A percentile compares a stretch with the other conserved stretches of the same genome.
Evolutionary conservation across 352 stramenopile species (phyloP).

Genomic region (Globisporangium nagaii): DNA sequence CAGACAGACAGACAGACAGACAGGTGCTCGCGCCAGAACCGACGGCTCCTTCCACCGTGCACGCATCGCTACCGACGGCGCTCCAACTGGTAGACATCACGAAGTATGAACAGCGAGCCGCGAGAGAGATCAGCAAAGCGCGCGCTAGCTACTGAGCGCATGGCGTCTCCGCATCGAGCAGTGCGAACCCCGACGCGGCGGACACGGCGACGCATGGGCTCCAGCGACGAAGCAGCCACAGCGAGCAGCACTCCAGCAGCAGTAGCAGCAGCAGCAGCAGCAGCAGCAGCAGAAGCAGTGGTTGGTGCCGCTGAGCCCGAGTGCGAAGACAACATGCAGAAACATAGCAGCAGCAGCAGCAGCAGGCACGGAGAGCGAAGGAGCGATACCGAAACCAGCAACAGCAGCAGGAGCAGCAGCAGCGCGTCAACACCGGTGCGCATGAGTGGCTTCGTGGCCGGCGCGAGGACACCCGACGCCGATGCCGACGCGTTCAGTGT

Average conservation of each 20-base stretch:
- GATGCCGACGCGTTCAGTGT: constrained; percentile 36
- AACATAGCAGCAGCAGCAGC: not conserved
- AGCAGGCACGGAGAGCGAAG: not conserved
- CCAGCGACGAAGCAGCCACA: not conserved
- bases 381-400: constrained; percentile 8
- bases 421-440: constrained; percentile 8
- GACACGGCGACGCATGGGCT: constrained; percentile 10
- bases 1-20: not conserved
- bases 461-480: constrained; percentile 14
- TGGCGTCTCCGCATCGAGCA: not conserved
- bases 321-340: constrained; percentile 9
- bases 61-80: no score
- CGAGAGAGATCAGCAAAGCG: constrained; percentile 10
- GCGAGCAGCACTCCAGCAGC: not conserved
- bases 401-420: constrained; percentile 14
- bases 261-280: not conserved
- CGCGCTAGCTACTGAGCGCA: not conserved
- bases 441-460: constrained; percentile 8
- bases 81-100: no score
- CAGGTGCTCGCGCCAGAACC: not conserved
- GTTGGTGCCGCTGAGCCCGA: constrained; percentile 3
- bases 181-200: not conserved
- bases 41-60: not conserved
- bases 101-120: not conserved
- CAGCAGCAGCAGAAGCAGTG: not conserved